These are phyloP conservation scores for Pseudohalonectria lignicola DNA, from an alignment of 2,329 filamentous ascomycete genomes.

Conservation along the genomic window DNA sequence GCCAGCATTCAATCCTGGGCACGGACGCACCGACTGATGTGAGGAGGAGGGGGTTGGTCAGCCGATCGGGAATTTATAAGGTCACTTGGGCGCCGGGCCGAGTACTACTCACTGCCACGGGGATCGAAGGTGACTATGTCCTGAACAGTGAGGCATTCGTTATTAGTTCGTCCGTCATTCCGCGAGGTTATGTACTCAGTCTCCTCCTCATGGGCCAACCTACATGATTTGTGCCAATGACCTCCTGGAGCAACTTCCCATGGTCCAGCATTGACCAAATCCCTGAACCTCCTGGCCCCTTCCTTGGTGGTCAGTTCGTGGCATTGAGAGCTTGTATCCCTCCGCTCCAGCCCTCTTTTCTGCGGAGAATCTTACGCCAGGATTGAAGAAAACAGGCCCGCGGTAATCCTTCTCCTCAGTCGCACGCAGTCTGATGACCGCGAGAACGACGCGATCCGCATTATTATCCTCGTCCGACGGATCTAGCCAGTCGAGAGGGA, in stretches of 20 bases:
- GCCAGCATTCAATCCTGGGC: slow-evolving; percentile 41
- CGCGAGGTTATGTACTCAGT: too few relatives aligned
- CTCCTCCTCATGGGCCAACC: slow-evolving; percentile 7
- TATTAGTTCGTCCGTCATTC: too few relatives aligned
- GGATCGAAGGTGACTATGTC: slow-evolving; percentile 42
- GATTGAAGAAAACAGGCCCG: slow-evolving; percentile 27
- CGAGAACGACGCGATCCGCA: slow-evolving; percentile 18
- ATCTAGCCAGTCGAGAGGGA: slow-evolving; percentile 28
- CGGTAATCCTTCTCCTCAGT: slow-evolving; percentile 12
- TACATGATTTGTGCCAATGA: slow-evolving; percentile 35
- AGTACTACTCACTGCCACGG: slow-evolving; percentile 25
- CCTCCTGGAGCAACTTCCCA: slow-evolving; percentile 24
- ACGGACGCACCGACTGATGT: slow-evolving; percentile 31
- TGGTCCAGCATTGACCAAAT: slow-evolving; percentile 22
- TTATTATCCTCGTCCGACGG: slow-evolving; percentile 19
- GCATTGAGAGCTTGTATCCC: too few relatives aligned
- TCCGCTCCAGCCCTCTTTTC: background rate
- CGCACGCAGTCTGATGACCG: slow-evolving; percentile 25
- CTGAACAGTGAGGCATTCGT: slow-evolving; percentile 10
- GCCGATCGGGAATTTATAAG: background rate
- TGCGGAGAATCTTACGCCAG: slow-evolving; percentile 14
- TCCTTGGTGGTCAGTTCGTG: too few relatives aligned
- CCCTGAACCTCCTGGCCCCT: slow-evolving; percentile 38
- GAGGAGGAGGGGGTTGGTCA: background rate
- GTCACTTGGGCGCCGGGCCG: background rate